Conservation (phyloP, 2,329 filamentous ascomycete species). For the Zelopaecilomyces penicillatus region DNA sequence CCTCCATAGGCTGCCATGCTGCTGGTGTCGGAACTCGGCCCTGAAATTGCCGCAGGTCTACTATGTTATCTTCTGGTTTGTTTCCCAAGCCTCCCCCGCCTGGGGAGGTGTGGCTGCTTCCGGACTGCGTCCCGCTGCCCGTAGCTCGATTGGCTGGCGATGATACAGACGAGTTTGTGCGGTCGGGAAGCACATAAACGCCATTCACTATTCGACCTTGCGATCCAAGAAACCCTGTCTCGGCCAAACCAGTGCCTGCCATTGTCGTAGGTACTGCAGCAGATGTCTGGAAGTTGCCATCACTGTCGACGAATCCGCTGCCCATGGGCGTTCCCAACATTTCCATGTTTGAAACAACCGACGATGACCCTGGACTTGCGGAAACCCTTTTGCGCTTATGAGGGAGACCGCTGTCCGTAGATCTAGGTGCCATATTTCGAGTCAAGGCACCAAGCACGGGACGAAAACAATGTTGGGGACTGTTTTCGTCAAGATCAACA, state of each 20-base stretch:
- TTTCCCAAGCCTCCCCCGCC: conserved; percentile 23
- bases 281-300: no score
- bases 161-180: conserved; percentile 25
- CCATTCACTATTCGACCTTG: background rate
- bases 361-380: conserved; percentile 12
- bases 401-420: conserved; percentile 8
- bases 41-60: conserved; percentile 26
- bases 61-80: conserved; percentile 26
- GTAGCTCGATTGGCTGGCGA: conserved; percentile 19
- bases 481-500: background rate
- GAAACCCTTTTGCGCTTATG: conserved; percentile 27
- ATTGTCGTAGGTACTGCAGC: no score
- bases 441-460: conserved; percentile 24
- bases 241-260: background rate
- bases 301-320: background rate
- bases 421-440: conserved; percentile 19
- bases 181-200: conserved; percentile 20
- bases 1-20: conserved; percentile 23
- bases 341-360: background rate
- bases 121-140: conserved; percentile 15
- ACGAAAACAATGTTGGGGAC: conserved; percentile 22
- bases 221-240: background rate
- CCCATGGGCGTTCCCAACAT: background rate
- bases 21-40: conserved; percentile 21
- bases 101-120: conserved; percentile 24